These are phyloP conservation scores for Heliamphora exappendiculata DNA, from an alignment of 148 eudicot genomes.

Conservation along the genomic window DNA sequence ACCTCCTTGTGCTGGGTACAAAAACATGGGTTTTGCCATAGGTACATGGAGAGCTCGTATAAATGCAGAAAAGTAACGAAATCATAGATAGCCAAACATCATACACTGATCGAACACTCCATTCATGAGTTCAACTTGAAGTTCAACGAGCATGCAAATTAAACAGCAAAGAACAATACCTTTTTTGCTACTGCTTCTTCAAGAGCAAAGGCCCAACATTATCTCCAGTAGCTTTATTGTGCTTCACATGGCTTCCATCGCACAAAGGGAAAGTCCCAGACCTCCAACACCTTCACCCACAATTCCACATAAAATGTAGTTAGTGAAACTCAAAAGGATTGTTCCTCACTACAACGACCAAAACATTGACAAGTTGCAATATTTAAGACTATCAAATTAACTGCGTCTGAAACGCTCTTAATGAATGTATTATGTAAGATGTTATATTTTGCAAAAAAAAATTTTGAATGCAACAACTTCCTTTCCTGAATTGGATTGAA, in stretches of 20 bases:
- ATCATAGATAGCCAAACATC: not conserved
- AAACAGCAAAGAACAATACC: not conserved
- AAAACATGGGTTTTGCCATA: not conserved
- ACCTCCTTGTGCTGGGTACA: not conserved
- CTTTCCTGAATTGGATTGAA: too few relatives aligned
- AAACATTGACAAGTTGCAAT: too few relatives aligned
- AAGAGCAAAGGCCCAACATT: constrained; percentile 92
- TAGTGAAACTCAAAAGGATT: not conserved
- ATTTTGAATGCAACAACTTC: too few relatives aligned
- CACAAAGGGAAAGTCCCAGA: constrained; percentile 79
- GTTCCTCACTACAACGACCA: not conserved
- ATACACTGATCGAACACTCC: not conserved
- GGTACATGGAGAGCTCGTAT: not conserved
- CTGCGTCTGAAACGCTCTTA: too few relatives aligned
- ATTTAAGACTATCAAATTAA: too few relatives aligned
- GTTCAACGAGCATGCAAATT: not conserved
- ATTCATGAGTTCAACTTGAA: not conserved
- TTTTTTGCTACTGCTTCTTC: constrained; percentile 45
- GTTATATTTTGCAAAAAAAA: too few relatives aligned
- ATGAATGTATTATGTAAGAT: too few relatives aligned
- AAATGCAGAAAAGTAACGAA: not conserved
- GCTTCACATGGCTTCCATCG: constrained; percentile 92
- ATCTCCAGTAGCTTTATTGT: constrained; percentile 94
- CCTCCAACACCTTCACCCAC: constrained; percentile 76
- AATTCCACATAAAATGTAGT: not conserved